Evolutionary conservation across 139 green algal species (phyloP), one percentile per base, ranked within the genome.

Genomic region (Micractinium sp.): DNA sequence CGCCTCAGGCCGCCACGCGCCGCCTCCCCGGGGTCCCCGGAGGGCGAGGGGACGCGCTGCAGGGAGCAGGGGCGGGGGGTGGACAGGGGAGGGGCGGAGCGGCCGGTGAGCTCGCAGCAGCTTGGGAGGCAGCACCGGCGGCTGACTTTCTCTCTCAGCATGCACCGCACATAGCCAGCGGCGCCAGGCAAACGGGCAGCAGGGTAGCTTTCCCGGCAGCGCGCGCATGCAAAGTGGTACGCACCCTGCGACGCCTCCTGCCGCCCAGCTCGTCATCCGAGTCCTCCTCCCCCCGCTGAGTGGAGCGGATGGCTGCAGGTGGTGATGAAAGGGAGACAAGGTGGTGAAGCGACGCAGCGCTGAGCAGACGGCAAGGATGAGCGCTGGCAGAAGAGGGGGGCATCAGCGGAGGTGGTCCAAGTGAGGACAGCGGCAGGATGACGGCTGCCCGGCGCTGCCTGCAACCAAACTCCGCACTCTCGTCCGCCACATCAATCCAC

Each of bases 1-100:
- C 86, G 61, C 16, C 86, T 78, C 38, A 90, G 38, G 3, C 86
- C 86, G 16, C 61, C 78, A 0, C 41, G 38, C 0, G 86, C 86
- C 18, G 78, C 86, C 23, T 71, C 60, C 0, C 60, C 60, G 1
- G 86, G 77, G 29, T 90, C 86, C 13, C 36, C 36, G 2, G 20
- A 69, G 9, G 86, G 86, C 0, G 86, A 74, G 2, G 61, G 36
- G 25, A 16, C 35, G 25, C 75, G 74, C 85, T 89, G 85, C 85
- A 84, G 23, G 31, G 71, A 18, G 56, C 19, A 35, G 33, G 81
- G 74, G 3, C 7, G 29, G 36, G 3, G 31, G 15, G 31, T 36
- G 74, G 74, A 5, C 35, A 27, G 41, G 0, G 41, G 13, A 38
- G 33, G 36, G 47, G 76, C 18, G 33, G 33, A n/a, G 36, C 3